Evolutionary conservation across 805 yeast genomes (phyloP), one percentile per base, ranked within the genome.

Genomic region (Cyberlindnera xylosilytica): DNA sequence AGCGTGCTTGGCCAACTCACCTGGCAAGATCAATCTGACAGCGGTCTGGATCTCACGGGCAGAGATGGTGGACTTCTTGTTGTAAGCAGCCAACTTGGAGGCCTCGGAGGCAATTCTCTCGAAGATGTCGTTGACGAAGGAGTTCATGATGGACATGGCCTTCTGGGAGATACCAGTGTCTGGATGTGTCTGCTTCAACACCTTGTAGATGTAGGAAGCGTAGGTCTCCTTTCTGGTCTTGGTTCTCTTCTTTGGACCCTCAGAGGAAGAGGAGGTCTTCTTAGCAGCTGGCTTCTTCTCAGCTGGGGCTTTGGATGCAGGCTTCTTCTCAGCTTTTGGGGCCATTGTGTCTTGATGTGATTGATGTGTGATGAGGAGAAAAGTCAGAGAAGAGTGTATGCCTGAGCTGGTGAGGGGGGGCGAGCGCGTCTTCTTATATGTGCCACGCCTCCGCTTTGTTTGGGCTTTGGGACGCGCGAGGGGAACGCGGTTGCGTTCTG

Each of bases 11-110:
- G 97, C 97, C 69, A 90, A 81, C 79, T 91, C 97, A 82, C 97
- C 97, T 61, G 98, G 98, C 63, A 91, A 83, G 73, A 90, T 90
- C 66, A 90, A 83, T 81, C 97, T 88, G 58, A 90, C 97, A 61
- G 98, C 97, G 60, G 97, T 91, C 79, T 90, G 97, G 66, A 91
- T 91, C 79, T 90, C 97, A 78, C 97, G 88, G 51, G 97, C 95
- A 57, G 97, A 88, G 66, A 91, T 91, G 61, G 98, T 91, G 49
- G 97, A 88, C 77, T 89, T 90, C 81, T 90, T 90, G 87, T 91
- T 91, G 87, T 91, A 90, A 66, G 96, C 96, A 74, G 98, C 97
- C 65, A 91, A 83, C 76, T 91, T 91, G 58, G 97, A 91, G 62
- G 97, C 97, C 78, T 91, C 97, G 60, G 91, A 73, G 60, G 98